phyloP scores from a whole-genome alignment of 208 protist genomes.

The Acanthamoeba sp. region DNA sequence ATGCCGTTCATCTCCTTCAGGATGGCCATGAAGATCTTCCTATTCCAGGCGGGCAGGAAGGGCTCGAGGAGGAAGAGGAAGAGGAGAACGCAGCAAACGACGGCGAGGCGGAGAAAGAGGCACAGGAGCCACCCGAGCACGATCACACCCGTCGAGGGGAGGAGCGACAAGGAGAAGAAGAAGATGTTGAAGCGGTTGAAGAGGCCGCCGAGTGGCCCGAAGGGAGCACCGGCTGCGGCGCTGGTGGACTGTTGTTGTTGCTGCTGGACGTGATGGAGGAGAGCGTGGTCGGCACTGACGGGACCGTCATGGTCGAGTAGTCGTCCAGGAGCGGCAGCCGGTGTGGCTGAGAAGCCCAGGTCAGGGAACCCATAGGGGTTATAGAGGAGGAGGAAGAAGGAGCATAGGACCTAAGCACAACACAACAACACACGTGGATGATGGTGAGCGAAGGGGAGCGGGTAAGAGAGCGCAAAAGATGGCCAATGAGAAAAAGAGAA shows the following conservation, averaged over 20 bases:
- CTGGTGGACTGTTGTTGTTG: slow-evolving; percentile 55
- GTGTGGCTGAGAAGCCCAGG: neutral
- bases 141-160: slow-evolving; percentile 57
- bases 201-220: slow-evolving; percentile 16
- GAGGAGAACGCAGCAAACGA: slow-evolving; percentile 44
- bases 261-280: neutral
- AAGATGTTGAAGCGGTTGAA: neutral
- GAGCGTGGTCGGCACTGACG: slow-evolving; percentile 54
- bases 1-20: slow-evolving; percentile 39
- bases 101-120: slow-evolving; percentile 22
- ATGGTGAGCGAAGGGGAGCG: neutral
- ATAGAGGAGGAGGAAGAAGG: slow-evolving; percentile 63
- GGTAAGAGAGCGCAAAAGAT: neutral
- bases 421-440: neutral
- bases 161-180: slow-evolving; percentile 63
- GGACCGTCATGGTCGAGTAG: neutral
- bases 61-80: slow-evolving; percentile 64
- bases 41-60: slow-evolving; percentile 43
- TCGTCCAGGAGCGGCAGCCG: neutral
- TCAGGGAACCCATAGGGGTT: slow-evolving; percentile 58
- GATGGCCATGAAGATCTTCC: slow-evolving; percentile 42
- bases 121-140: slow-evolving; percentile 43
- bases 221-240: slow-evolving; percentile 26
- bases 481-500: neutral
- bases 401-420: slow-evolving; percentile 37